Conservation (phyloP, 768 basidiomycete species). For the Neoboletus subvelutipes region DNA sequence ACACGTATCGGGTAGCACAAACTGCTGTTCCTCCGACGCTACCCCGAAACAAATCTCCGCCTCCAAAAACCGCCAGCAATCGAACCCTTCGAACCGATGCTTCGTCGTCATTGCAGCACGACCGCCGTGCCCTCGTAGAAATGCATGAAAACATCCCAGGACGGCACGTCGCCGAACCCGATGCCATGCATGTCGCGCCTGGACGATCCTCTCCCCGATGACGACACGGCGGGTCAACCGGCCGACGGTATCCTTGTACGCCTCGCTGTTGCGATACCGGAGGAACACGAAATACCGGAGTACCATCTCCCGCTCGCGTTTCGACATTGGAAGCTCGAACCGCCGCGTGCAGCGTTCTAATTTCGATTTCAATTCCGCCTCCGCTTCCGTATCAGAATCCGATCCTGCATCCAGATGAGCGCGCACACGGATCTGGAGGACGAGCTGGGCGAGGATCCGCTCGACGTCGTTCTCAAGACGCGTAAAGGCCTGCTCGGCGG, state of each 20-base stretch:
- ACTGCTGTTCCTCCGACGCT: slow-evolving; percentile 55
- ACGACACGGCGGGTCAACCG: slow-evolving; percentile 26
- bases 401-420: neutral
- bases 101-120: neutral
- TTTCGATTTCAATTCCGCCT: neutral
- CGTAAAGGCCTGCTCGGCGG: slow-evolving; percentile 45
- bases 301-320: slow-evolving; percentile 37
- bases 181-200: slow-evolving; percentile 26
- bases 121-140: slow-evolving; percentile 21
- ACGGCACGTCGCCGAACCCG: slow-evolving; percentile 28
- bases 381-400: neutral
- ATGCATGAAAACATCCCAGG: slow-evolving; percentile 29
- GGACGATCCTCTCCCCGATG: slow-evolving; percentile 22
- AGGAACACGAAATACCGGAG: slow-evolving; percentile 54
- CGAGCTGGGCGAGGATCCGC: slow-evolving; percentile 36
- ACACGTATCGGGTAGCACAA: slow-evolving; percentile 52
- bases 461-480: slow-evolving; percentile 45
- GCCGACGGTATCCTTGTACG: slow-evolving; percentile 41
- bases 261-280: slow-evolving; percentile 54
- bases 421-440: slow-evolving; percentile 29
- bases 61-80: slow-evolving; percentile 48
- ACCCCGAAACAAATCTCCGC: slow-evolving; percentile 57
- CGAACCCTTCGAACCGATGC: slow-evolving; percentile 25
- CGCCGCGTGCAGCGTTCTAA: slow-evolving; percentile 2
- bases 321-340: slow-evolving; percentile 23